Base-by-base conservation (phyloP, 768 basidiomycete species). In the Coprinopsis marcescibilis region DNA sequence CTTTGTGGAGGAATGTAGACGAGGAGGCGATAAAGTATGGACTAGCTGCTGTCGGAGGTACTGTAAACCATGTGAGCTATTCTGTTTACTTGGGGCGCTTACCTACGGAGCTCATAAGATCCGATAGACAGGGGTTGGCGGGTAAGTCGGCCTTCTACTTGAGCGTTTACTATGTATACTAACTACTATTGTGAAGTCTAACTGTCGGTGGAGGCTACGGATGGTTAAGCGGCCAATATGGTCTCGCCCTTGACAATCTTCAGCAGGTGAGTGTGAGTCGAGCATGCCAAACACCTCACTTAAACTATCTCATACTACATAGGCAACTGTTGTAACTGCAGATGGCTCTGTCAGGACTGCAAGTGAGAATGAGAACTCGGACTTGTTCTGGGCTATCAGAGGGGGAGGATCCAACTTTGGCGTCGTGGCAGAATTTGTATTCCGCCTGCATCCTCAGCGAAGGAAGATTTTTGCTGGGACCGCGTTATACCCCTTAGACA, bases 351-450 rank as follows among this genome's bases (percentile, higher is more conserved):
- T 67, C 4, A 47, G 68, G 14, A 73, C 56, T 35, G 66, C 65
- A 1, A 69, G 54, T 48, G 66, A 65, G 6, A 55, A 46, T 0
- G 62, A 68, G 50, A 67, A 71, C 47, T 45, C 64, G 8, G 77
- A 79, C 45, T 60, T 79, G 14, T 78, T 76, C 58, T 79, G 75
- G 55, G 77, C 60, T 25, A 67, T 80, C 41, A 65, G 76, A 33
- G 76, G 78, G 3, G 76, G 69, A 19, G 78, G 77, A 27, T 68
- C 67, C 33, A 78, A 77, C 52, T 78, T 78, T 54, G 78, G 78
- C n/a, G 70, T 79, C 20, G 71, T 74, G 45, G 76, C 74, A 12
- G 71, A 77, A 50, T 80, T 81, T 48, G 71, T 76, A 0, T 57
- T 73, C 45, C 56, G 58, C 45, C 54, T 80, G 39, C 66, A 80